phyloP scores from a whole-genome alignment of 2,329 filamentous ascomycete genomes.

The Botryotinia globosa region DNA sequence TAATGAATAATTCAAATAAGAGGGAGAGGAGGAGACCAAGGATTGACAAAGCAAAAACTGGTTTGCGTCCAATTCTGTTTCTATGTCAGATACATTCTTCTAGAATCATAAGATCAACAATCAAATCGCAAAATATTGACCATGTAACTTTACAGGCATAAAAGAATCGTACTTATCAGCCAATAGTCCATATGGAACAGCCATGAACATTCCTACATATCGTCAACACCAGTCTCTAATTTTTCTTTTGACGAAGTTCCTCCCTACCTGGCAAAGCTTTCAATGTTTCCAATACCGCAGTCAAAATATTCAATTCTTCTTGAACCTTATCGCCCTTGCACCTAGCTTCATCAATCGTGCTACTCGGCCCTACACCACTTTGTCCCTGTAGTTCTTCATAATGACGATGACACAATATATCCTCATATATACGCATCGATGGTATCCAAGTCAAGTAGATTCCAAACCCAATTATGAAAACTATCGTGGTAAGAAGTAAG shows the following conservation, averaged over 20 bases:
- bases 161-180: constrained; percentile 40
- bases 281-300: constrained; percentile 38
- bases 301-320: constrained; percentile 39
- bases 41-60: constrained; percentile 38
- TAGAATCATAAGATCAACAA: neutral
- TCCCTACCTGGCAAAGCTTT: constrained; percentile 37
- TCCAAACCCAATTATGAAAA: constrained; percentile 37
- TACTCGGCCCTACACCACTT: constrained; percentile 29
- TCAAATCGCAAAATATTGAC: neutral
- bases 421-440: constrained; percentile 41
- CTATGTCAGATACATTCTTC: constrained; percentile 2
- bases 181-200: constrained; percentile 42
- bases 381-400: constrained; percentile 31
- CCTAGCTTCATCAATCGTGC: constrained; percentile 39
- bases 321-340: constrained; percentile 43
- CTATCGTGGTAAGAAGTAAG: constrained; percentile 36
- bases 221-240: constrained; percentile 10
- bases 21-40: constrained; percentile 36
- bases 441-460: constrained; percentile 39
- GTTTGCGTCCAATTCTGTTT: constrained; percentile 40
- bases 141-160: neutral
- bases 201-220: constrained; percentile 34
- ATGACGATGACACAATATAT: constrained; percentile 44
- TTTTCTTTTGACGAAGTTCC: neutral
- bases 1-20: constrained; percentile 37